Conservation (phyloP, 1,284 basidiomycete genomes). For the Neonothopanus nambi region DNA sequence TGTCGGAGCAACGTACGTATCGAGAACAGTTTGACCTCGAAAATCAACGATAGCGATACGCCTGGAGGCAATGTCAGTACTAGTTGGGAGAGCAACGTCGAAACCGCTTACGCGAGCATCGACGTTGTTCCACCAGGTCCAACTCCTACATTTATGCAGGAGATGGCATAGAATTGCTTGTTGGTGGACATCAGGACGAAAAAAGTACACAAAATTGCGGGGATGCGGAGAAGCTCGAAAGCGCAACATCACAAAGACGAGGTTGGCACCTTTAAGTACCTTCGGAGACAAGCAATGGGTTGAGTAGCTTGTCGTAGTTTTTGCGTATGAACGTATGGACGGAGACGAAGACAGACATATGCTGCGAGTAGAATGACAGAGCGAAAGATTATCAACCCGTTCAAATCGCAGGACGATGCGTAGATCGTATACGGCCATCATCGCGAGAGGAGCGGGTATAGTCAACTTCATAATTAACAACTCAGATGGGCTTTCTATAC, state of each 20-base stretch:
- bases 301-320: neutral
- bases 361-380: constrained; percentile 5
- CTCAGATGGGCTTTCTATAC: too few relatives aligned
- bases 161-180: constrained; percentile 54
- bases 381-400: neutral
- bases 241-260: neutral
- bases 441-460: constrained; percentile 32
- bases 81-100: constrained; percentile 11
- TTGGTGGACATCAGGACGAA: constrained; percentile 33
- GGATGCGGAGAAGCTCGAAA: neutral
- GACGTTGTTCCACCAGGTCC: constrained; percentile 74
- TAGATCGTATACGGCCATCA: constrained; percentile 15
- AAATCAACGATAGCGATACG: constrained; percentile 67
- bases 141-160: constrained; percentile 69
- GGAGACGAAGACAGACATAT: neutral
- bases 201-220: neutral
- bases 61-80: constrained; percentile 32
- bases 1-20: constrained; percentile 66
- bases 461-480: too few relatives aligned
- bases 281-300: neutral
- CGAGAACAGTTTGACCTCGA: constrained; percentile 55
- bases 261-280: constrained; percentile 2
- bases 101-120: constrained; percentile 66
- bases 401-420: constrained; percentile 9
- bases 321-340: constrained; percentile 2